Evolutionary conservation across 352 stramenopile species (phyloP), one percentile per base, ranked within the genome.

Genomic region (Pythium vanterpoolii): DNA sequence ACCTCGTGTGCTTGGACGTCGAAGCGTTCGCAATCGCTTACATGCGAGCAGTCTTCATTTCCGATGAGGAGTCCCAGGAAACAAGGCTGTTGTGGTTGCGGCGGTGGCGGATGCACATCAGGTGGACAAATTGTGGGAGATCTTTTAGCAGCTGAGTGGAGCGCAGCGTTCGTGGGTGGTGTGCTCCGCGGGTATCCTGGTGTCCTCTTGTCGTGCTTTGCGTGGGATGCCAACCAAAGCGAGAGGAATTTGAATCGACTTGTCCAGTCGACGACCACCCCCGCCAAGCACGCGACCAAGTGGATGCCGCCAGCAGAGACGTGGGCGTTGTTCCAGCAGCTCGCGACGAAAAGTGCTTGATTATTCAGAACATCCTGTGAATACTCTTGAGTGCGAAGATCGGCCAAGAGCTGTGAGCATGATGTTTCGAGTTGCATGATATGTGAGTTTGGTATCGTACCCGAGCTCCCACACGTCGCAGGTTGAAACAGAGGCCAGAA

Each of bases 1-100:
- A 44, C 31, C 24, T 61, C 14, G 23, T 52, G 18, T 52, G 14
- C 24, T 28, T 61, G 18, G 43, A 61, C 42, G 4, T 61, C 23
- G 5, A 27, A 4, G 26, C 26, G 10, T 60, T 24, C n/a, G 24
- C 10, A 18, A 13, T 30, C 5, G 31, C 21, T 14, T n/a, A 40
- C 10, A 1, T 7, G 9, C 26, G 38, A 52, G 45, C 45, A 7
- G 21, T 11, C 4, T 27, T 38, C 13, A 7, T 23, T 3, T 28
- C 23, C 4, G 19, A 23, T n/a, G 7, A 30, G 9, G 21, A 46
- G 13, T 14, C 4, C 6, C 11, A 43, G 30, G n/a, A 18, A 33
- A 5, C 26, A 26, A 19, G 13, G 8, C 8, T 28, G 24, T 30
- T 48, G 21, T 60, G 26, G n/a, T 49, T 4, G 31, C 53, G 0